Evolutionary conservation across 1,284 basidiomycete genomes (phyloP).

Genomic region (Omphalotus olearius): DNA sequence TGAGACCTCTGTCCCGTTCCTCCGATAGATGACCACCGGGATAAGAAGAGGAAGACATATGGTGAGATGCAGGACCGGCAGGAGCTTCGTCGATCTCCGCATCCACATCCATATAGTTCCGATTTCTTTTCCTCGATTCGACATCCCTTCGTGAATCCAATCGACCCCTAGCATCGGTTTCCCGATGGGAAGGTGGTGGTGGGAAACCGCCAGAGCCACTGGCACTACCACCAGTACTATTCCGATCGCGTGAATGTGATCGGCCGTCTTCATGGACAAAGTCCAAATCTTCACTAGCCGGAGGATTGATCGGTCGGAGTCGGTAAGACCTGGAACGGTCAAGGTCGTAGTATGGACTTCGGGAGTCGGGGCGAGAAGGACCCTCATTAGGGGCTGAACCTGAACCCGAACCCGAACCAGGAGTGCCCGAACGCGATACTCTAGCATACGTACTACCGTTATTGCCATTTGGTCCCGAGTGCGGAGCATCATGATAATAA

Average conservation of each 20-base stretch:
- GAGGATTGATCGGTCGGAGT: slow-evolving; percentile 37
- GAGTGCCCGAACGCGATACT: slow-evolving; percentile 50
- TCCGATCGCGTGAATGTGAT: slow-evolving; percentile 29
- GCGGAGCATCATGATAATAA: slow-evolving; percentile 38
- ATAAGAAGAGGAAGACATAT: slow-evolving; percentile 18
- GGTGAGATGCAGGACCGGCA: slow-evolving; percentile 13
- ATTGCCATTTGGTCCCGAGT: slow-evolving; percentile 17
- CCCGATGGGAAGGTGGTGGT: slow-evolving; percentile 5
- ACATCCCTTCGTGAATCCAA: not conserved
- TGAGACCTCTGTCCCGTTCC: slow-evolving; percentile 53
- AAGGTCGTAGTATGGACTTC: slow-evolving; percentile 40
- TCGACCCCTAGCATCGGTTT: slow-evolving; percentile 3
- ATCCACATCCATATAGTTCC: slow-evolving; percentile 61
- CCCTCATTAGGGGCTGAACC: slow-evolving; percentile 40
- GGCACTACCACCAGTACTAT: slow-evolving; percentile 11
- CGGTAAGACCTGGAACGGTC: slow-evolving; percentile 37
- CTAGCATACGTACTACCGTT: slow-evolving; percentile 30
- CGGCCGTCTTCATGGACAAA: slow-evolving; percentile 46
- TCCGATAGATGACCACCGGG: slow-evolving; percentile 23
- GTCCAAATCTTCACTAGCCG: slow-evolving; percentile 28
- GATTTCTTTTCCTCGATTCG: slow-evolving; percentile 44
- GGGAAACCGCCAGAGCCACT: slow-evolving; percentile 18
- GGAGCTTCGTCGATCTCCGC: slow-evolving; percentile 26
- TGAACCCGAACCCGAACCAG: slow-evolving; percentile 36
- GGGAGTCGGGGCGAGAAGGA: slow-evolving; percentile 44